These are phyloP conservation scores for Aspergillus unguis DNA, from an alignment of 2,329 filamentous ascomycete species.

Conservation along the genomic window DNA sequence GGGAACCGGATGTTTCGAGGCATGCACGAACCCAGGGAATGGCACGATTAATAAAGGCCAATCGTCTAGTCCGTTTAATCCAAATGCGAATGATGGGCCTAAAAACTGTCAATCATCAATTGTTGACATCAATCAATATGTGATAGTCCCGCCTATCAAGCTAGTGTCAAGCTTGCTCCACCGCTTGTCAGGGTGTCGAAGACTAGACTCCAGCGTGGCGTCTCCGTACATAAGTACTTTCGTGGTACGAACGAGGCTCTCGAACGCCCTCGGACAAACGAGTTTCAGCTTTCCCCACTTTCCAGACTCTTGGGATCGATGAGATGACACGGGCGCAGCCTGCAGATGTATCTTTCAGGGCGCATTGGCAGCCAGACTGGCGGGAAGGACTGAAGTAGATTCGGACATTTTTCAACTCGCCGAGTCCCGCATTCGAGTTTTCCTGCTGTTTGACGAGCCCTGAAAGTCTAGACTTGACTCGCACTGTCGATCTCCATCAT, in stretches of 20 bases:
- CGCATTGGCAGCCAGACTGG: background rate
- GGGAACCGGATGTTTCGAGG: constrained; percentile 6
- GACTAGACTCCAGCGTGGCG: background rate
- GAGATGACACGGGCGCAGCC: background rate
- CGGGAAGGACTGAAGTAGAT: background rate
- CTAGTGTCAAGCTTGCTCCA: background rate
- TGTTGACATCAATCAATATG: background rate
- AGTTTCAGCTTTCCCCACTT: constrained; percentile 11
- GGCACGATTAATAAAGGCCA: background rate
- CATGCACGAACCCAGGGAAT: constrained; percentile 4
- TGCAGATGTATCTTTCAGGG: background rate
- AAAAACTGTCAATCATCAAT: background rate
- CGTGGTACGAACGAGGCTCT: constrained; percentile 1
- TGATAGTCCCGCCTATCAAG: background rate
- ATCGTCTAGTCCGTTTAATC: constrained; percentile 3
- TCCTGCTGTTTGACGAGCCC: background rate
- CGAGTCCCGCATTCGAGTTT: background rate
- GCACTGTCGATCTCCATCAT: constrained; percentile 5
- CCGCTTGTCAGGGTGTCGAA: background rate
- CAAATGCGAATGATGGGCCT: constrained; percentile 1
- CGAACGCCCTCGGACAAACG: constrained; percentile 7
- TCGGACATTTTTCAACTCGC: background rate
- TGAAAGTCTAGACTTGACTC: background rate
- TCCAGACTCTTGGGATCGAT: constrained; percentile 6
- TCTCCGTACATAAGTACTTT: background rate